Percentiles rank a stretch among this genome's conserved stretches.
Evolutionary conservation across 2,329 filamentous ascomycete species (phyloP).

Genomic region (Fusarium nodosum): DNA sequence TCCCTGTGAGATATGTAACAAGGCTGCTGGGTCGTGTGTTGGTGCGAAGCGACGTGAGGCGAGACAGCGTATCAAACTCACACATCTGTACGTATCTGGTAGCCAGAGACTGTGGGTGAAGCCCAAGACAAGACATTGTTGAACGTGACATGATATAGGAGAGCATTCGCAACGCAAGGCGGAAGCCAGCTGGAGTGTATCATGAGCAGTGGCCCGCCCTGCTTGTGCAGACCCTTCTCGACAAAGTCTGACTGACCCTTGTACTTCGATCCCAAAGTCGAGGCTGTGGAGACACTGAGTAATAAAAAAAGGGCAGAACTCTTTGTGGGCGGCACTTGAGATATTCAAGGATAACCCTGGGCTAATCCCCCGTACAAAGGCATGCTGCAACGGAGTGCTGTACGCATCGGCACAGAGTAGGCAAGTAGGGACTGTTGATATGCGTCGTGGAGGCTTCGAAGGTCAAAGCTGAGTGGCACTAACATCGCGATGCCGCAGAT

Average conservation of each 20-base stretch:
- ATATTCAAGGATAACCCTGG: slow-evolving; percentile 20
- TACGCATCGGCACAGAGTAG: slow-evolving; percentile 8
- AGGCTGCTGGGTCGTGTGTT: slow-evolving; percentile 31
- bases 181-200: slow-evolving; percentile 5
- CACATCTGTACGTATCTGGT: slow-evolving; percentile 10
- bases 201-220: slow-evolving; percentile 15
- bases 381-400: not conserved
- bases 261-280: slow-evolving; percentile 35
- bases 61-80: slow-evolving; percentile 29
- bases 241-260: slow-evolving; percentile 22
- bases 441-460: slow-evolving; percentile 24
- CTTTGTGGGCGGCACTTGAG: slow-evolving; percentile 39
- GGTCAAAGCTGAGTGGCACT: slow-evolving; percentile 14
- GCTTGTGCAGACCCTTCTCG: slow-evolving; percentile 30
- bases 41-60: slow-evolving; percentile 38
- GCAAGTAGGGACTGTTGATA: slow-evolving; percentile 21
- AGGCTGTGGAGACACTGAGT: slow-evolving; percentile 37
- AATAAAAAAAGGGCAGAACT: slow-evolving; percentile 18
- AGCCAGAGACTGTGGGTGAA: slow-evolving; percentile 14
- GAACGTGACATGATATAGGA: slow-evolving; percentile 12
- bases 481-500: slow-evolving; percentile 20
- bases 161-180: slow-evolving; percentile 15
- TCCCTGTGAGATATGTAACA: slow-evolving; percentile 44
- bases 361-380: not conserved
- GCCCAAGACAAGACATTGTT: slow-evolving; percentile 24